Percentiles rank a stretch among this genome's conserved stretches.
Evolutionary conservation across 257 asterid species (phyloP).

Genomic region (Handroanthus guayacan): DNA sequence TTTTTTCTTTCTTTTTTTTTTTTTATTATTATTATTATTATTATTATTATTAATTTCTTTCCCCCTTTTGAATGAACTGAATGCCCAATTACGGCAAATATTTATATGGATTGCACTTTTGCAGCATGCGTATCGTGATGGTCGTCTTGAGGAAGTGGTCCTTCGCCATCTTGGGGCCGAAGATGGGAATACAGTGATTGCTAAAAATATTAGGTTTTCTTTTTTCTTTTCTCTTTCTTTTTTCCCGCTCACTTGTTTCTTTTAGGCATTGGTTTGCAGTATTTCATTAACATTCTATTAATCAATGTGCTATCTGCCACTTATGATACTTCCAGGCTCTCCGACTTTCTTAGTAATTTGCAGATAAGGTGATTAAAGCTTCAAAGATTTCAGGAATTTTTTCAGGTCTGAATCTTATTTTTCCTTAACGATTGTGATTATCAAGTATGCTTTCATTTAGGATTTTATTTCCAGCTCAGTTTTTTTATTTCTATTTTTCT

Average conservation of each 20-base stretch:
- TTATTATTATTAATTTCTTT: too few relatives aligned
- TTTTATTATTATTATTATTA: too few relatives aligned
- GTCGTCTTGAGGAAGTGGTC: conserved; percentile 77
- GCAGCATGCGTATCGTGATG: conserved; percentile 87
- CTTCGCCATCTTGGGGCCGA: conserved; percentile 75
- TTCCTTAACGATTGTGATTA: neutral
- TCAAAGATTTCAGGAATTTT: conserved; percentile 34
- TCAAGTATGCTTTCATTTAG: conserved; percentile 7
- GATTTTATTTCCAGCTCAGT: conserved; percentile 3
- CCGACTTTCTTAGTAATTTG: conserved; percentile 71
- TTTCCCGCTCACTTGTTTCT: conserved; percentile 2
- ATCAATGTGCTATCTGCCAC: conserved; percentile 11
- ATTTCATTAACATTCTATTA: neutral
- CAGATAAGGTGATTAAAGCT: conserved; percentile 62
- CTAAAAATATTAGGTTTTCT: conserved; percentile 69
- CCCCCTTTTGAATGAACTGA: neutral
- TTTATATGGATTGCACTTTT: conserved; percentile 31
- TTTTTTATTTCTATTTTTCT: neutral
- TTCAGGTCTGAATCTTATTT: conserved; percentile 34
- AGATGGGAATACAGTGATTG: conserved; percentile 70
- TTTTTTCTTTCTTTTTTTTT: neutral
- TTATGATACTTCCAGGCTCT: conserved; percentile 63
- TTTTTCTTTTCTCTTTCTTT: conserved; percentile 23
- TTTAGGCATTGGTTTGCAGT: conserved; percentile 11
- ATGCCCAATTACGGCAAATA: conserved; percentile 30